Conservation (phyloP, 495 filamentous ascomycete species). For the Neurospora hispaniola region DNA sequence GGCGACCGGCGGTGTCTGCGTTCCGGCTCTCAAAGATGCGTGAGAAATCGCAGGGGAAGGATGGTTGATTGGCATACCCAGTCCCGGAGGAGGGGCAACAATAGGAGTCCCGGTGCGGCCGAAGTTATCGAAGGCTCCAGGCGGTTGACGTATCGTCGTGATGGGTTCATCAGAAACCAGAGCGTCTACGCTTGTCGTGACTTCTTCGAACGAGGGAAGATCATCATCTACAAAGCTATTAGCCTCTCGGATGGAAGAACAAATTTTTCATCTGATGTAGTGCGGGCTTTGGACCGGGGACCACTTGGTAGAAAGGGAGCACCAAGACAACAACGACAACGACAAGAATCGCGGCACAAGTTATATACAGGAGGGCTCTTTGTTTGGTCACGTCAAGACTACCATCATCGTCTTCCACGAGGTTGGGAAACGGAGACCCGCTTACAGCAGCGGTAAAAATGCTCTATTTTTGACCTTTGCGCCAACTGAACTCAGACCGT, state of each 20-base stretch:
- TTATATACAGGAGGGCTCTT: slow-evolving; percentile 27
- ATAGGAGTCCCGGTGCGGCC: slow-evolving; percentile 46
- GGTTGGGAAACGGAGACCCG: slow-evolving; percentile 29
- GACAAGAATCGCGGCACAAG: not conserved
- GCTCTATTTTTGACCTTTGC: slow-evolving; percentile 40
- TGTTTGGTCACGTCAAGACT: slow-evolving; percentile 34
- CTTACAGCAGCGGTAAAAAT: slow-evolving; percentile 31
- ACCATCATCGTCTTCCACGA: slow-evolving; percentile 46
- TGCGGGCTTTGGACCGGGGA: slow-evolving; percentile 3
- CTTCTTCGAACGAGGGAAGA: slow-evolving; percentile 40
- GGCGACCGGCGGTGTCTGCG: slow-evolving; percentile 14
- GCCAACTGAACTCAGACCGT: slow-evolving; percentile 29
- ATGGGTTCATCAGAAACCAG: slow-evolving; percentile 43
- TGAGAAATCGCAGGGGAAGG: slow-evolving; percentile 28
- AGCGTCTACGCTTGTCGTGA: slow-evolving; percentile 43
- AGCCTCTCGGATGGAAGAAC: slow-evolving; percentile 23
- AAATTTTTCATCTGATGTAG: slow-evolving; percentile 15
- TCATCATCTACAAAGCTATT: slow-evolving; percentile 37
- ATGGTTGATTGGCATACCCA: slow-evolving; percentile 47
- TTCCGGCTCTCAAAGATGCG: slow-evolving; percentile 11
- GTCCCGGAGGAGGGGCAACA: slow-evolving; percentile 48
- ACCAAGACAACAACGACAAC: slow-evolving; percentile 7
- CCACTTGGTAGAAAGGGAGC: slow-evolving; percentile 13
- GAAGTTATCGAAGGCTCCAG: slow-evolving; percentile 33
- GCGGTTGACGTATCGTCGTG: slow-evolving; percentile 14